Conservation (phyloP, 2,329 filamentous ascomycete genomes). For the Arthrobotrys entomopaga region DNA sequence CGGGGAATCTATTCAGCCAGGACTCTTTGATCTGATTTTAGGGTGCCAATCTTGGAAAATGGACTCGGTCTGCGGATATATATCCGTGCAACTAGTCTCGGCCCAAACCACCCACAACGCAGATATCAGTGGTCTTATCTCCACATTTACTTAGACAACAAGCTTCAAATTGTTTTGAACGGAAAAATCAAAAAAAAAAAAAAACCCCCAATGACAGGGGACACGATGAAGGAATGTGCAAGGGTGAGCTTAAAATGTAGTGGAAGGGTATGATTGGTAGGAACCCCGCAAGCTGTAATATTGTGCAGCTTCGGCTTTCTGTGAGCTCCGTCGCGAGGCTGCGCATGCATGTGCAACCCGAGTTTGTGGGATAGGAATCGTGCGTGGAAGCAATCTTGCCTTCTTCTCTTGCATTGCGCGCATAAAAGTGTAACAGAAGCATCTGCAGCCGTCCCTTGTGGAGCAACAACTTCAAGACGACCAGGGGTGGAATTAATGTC, state of each 20-base stretch:
- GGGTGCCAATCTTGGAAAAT: no score
- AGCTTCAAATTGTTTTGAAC: neutral
- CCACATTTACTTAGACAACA: no score
- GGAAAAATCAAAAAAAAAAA: neutral
- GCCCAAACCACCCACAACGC: no score
- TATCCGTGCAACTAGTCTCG: no score
- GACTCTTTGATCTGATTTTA: no score
- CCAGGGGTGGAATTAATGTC: neutral
- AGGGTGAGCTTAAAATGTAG: conserved; percentile 54
- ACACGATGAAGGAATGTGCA: conserved; percentile 32
- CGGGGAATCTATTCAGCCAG: no score
- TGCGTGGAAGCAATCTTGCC: conserved; percentile 21
- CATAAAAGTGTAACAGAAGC: conserved; percentile 43
- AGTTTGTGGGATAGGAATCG: neutral
- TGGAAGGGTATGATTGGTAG: conserved; percentile 33
- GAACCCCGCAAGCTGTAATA: conserved; percentile 22
- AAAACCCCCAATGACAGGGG: conserved; percentile 17
- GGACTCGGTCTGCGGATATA: no score
- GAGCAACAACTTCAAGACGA: conserved; percentile 8
- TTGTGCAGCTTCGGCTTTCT: conserved; percentile 8
- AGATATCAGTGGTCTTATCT: no score
- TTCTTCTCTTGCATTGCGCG: conserved; percentile 40
- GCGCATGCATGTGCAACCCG: conserved; percentile 38
- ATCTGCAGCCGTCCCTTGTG: conserved; percentile 24
- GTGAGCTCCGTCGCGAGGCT: no score